Percentiles rank a stretch among this genome's conserved stretches.
These are phyloP conservation scores for Leccinum pachyderme DNA, from an alignment of 1,284 basidiomycete species.

Conservation along the genomic window DNA sequence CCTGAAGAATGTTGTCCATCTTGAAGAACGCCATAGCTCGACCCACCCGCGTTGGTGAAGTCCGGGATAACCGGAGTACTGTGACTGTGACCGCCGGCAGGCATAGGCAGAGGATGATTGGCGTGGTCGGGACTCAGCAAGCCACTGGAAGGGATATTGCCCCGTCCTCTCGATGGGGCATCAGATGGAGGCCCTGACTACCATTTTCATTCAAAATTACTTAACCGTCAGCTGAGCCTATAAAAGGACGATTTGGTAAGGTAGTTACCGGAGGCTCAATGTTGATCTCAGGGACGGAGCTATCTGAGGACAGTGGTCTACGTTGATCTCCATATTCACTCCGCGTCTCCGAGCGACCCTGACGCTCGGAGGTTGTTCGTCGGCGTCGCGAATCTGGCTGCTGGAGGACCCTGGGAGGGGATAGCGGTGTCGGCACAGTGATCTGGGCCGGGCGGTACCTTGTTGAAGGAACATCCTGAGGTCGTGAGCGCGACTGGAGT, in stretches of 20 bases:
- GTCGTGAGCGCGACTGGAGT: slow-evolving; percentile 18
- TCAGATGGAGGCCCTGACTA: slow-evolving; percentile 34
- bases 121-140: slow-evolving; percentile 35
- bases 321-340: slow-evolving; percentile 21
- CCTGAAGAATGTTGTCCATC: slow-evolving; percentile 14
- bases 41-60: slow-evolving; percentile 14
- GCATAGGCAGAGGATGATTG: slow-evolving; percentile 25
- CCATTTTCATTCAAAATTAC: slow-evolving; percentile 5
- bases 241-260: slow-evolving; percentile 3
- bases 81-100: slow-evolving; percentile 6
- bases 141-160: slow-evolving; percentile 8
- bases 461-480: slow-evolving; percentile 9
- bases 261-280: slow-evolving; percentile 31
- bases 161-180: slow-evolving; percentile 32
- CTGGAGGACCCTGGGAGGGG: slow-evolving; percentile 24
- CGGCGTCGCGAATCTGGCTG: slow-evolving; percentile 19
- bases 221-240: slow-evolving; percentile 15
- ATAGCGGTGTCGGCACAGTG: slow-evolving; percentile 29
- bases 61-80: slow-evolving; percentile 18
- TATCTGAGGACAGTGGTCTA: slow-evolving; percentile 31
- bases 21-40: slow-evolving; percentile 11
- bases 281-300: slow-evolving; percentile 35
- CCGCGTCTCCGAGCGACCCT: slow-evolving; percentile 27
- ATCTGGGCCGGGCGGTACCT: slow-evolving; percentile 22
- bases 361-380: slow-evolving; percentile 26